A percentile compares a stretch with the other conserved stretches of the same genome.
phyloP scores from a whole-genome alignment of 495 filamentous ascomycete species.

The Xylaria grammica region DNA sequence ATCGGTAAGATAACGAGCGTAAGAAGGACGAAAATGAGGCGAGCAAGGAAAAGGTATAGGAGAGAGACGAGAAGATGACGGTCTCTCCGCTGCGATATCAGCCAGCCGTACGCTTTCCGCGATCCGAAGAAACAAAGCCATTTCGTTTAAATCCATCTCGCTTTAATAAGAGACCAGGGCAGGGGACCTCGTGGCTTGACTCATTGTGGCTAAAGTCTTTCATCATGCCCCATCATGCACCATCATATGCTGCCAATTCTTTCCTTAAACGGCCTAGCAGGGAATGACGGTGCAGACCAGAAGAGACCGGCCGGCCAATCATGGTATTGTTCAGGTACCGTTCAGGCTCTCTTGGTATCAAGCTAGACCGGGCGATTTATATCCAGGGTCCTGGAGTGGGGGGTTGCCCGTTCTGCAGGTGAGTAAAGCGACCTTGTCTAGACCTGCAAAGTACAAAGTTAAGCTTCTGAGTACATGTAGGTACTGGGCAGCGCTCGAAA shows the following conservation, averaged over 20 bases:
- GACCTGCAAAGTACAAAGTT: too few species aligned
- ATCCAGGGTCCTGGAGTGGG: constrained; percentile 27
- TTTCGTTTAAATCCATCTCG: constrained; percentile 35
- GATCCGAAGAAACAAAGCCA: background rate
- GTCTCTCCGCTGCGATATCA: background rate
- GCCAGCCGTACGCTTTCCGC: constrained; percentile 4
- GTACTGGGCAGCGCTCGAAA: constrained; percentile 10
- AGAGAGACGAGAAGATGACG: background rate
- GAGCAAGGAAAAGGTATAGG: background rate
- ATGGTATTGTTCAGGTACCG: constrained; percentile 22
- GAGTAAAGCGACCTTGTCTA: too few species aligned
- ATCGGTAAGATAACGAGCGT: background rate
- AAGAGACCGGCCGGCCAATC: constrained; percentile 25
- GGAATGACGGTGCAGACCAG: background rate
- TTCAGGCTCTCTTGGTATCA: constrained; percentile 15
- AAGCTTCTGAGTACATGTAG: too few species aligned
- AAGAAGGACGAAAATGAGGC: background rate
- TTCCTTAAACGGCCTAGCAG: constrained; percentile 7
- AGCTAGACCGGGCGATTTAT: constrained; percentile 23
- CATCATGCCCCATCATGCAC: too few species aligned
- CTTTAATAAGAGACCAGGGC: constrained; percentile 28
- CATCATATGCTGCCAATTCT: constrained; percentile 10
- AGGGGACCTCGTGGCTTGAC: constrained; percentile 35
- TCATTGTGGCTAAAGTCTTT: constrained; percentile 40
- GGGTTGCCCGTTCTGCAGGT: too few species aligned